Base-by-base conservation (phyloP, 345 rosid genomes). In the Eucalyptus victrix region DNA sequence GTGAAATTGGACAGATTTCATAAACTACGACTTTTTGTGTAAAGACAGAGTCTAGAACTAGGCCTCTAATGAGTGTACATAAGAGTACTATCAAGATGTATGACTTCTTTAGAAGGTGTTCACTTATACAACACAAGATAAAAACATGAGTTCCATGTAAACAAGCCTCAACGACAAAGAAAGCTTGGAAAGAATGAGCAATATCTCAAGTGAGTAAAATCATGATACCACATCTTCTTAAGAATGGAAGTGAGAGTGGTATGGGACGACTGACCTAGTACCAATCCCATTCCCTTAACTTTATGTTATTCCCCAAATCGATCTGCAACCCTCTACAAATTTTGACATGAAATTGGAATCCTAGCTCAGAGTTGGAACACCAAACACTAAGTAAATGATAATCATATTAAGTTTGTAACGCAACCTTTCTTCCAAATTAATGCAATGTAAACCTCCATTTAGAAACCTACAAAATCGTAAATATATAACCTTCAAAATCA, bases 381-480 rank as follows among this genome's bases (percentile, higher is more conserved):
- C 34, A 28, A 62, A 62, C 32, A 30, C 34, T 62, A 62, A 30
- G 69, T 62, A 62, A 28, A 28, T 62, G 34, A 62, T 30, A 30
- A 62, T 13, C 69, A 62, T 28, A 60, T 28, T 28, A 60, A 28
- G 69, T 28, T 28, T 13, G 17, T 62, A 62, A 62, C 69, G n/a
- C 40, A n/a, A 15, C 40, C 11, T 65, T n/a, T n/a, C 34, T n/a
- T 16, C 40, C 40, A 65, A n/a, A 15, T 65, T n/a, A 65, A n/a
- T 65, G 76, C 40, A 65, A 16, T 16, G 23, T 0, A 32, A 4
- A 17, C 40, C 80, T 67, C 40, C 12, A 8, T 0, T 67, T 32
- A 32, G 23, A 32, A 32, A n/a, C 80, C 80, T 16, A n/a, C 80
- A 67, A 67, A 67, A 67, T 67, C 1, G 1, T 0, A 67, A 32